phyloP scores from a whole-genome alignment of 257 asterid species.

The Solanum ossicruentum region DNA sequence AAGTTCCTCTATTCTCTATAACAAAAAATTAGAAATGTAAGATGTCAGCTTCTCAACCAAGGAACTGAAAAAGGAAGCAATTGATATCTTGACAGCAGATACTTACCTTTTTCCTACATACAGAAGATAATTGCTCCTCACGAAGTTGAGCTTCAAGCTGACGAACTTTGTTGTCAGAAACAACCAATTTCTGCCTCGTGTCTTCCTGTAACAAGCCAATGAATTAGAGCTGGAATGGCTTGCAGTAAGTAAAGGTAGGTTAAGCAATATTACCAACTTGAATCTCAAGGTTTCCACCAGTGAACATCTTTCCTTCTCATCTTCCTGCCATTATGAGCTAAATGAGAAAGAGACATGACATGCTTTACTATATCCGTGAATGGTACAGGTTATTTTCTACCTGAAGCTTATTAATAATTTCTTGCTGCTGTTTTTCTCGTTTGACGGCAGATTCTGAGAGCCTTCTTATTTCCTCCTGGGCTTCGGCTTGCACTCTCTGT shows the following conservation, averaged over 20 bases:
- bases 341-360: not conserved
- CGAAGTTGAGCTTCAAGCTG: conserved; percentile 72
- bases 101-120: conserved; percentile 50
- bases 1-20: conserved; percentile 78
- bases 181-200: conserved; percentile 74
- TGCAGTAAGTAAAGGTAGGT: conserved; percentile 1
- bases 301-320: conserved; percentile 71
- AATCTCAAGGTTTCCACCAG: conserved; percentile 74
- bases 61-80: not conserved
- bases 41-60: conserved; percentile 6
- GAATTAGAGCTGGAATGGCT: not conserved
- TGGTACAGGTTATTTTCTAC: conserved; percentile 12
- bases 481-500: conserved; percentile 80
- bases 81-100: not conserved
- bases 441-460: conserved; percentile 52
- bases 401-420: conserved; percentile 84
- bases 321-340: conserved; percentile 40
- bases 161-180: conserved; percentile 84
- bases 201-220: conserved; percentile 51
- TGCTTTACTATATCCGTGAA: not conserved
- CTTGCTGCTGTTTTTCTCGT: conserved; percentile 90
- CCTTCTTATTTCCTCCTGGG: conserved; percentile 61
- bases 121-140: conserved; percentile 67
- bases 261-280: conserved; percentile 57
- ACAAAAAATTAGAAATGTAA: not conserved